Percentiles rank a stretch among this genome's conserved stretches.
These are phyloP conservation scores for Brettanomyces nanus DNA, from an alignment of 805 yeast genomes.

Conservation along the genomic window DNA sequence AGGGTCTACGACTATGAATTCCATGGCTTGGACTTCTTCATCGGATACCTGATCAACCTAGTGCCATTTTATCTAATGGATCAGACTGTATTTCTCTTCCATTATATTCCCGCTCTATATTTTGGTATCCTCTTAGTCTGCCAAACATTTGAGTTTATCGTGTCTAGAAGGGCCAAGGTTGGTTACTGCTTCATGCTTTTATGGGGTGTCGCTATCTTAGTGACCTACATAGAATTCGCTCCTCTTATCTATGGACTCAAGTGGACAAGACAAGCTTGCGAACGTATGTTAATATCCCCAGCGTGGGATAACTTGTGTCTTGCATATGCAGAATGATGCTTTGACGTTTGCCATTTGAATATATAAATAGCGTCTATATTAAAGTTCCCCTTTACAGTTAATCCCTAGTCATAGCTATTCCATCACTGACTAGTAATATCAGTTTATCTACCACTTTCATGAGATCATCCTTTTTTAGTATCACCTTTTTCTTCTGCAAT, in stretches of 20 bases:
- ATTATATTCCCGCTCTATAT: slow-evolving; percentile 43
- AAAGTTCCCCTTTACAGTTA: too few species aligned
- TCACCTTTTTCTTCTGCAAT: slow-evolving; percentile 43
- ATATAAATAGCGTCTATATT: too few species aligned
- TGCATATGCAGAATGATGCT: background rate
- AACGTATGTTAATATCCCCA: slow-evolving; percentile 9
- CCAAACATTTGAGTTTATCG: slow-evolving; percentile 36
- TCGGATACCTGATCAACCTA: slow-evolving; percentile 54
- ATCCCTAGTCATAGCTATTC: slow-evolving; percentile 37
- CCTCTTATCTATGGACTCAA: slow-evolving; percentile 40
- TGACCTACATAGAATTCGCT: slow-evolving; percentile 22
- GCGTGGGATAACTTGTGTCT: slow-evolving; percentile 9
- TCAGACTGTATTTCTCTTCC: slow-evolving; percentile 34
- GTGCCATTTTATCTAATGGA: slow-evolving; percentile 42
- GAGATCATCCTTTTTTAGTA: slow-evolving; percentile 56
- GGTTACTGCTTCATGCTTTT: slow-evolving; percentile 22
- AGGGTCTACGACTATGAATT: slow-evolving; percentile 14
- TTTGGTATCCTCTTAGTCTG: slow-evolving; percentile 38
- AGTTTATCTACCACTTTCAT: slow-evolving; percentile 55
- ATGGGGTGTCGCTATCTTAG: slow-evolving; percentile 14
- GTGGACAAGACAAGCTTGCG: slow-evolving; percentile 39
- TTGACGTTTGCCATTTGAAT: background rate
- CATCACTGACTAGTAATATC: slow-evolving; percentile 51
- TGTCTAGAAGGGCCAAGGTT: slow-evolving; percentile 19
- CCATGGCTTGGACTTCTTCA: slow-evolving; percentile 28